Evolutionary conservation across 768 basidiomycete genomes (phyloP), one percentile per base, ranked within the genome.

Genomic region (Boletus rubropictus): DNA sequence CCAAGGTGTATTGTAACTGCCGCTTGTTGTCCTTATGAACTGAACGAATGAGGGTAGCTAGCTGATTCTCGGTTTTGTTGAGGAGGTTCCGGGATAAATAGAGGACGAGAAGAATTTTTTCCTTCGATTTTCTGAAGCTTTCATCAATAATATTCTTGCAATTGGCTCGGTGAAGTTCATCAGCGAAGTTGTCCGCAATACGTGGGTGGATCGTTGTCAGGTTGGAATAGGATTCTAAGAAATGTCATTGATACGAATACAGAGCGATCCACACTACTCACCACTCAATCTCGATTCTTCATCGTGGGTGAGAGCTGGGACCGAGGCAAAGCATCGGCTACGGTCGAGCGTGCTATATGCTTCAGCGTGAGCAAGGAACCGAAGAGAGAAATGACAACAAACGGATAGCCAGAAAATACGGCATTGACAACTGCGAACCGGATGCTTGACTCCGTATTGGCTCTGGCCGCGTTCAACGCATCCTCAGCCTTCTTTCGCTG

Each of bases 341-440:
- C 51, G 58, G 27, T 61, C 55, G 6, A 63, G 51, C 0, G 53
- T 46, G 14, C 62, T 63, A 35, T 5, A 37, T 1, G 6, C 31
- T 10, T 35, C 4, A 31, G 25, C 10, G 15, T 55, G 12, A 51
- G 38, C 4, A 12, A 7, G 10, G 24, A 0, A 24, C 9, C 25
- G 8, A 18, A 44, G 20, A 37, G 14, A 34, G 6, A 10, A 40
- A 48, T 3, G 6, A 42, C 38, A 50, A 58, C 45, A 27, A 47
- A 54, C 49, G 60, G 51, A 44, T 68, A 54, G 18, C 47, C 32
- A 22, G 54, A 55, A 33, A 71, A 49, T 10, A 69, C 53, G 24
- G 60, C 64, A 29, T 61, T 57, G 20, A 53, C 52, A 36, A 63
- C 22, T 4, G 62, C 55, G 11, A 56, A 55, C 34, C 63, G 58